Base-by-base conservation (phyloP, 1,284 basidiomycete genomes). In the Porogramme epimiltina region DNA sequence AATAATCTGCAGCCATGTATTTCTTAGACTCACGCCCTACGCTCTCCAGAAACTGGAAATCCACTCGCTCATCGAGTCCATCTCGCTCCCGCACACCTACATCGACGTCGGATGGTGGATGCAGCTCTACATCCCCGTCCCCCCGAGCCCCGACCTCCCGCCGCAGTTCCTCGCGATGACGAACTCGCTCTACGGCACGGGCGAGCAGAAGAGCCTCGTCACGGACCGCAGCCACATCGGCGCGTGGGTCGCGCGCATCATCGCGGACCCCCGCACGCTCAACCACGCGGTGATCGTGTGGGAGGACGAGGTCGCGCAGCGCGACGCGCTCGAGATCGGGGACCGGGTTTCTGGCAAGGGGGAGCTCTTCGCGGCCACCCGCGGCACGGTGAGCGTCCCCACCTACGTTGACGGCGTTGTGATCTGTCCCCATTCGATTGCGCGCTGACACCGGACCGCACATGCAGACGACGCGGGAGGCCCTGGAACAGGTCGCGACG, bases 271-370 rank as follows among this genome's bases (percentile, higher is more conserved):
- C 38, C 52, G 63, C 8, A 63, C 63, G 13, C 23, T 60, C n/a
- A 61, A 66, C 43, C 49, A 47, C 9, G 54, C 61, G 42, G 58
- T 66, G 19, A 62, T 65, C 43, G 49, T 59, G 19, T 64, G 61
- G 59, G 52, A 55, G 2, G 61, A 65, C 45, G 58, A 63, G 42
- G 47, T 58, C 8, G 61, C 59, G 2, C 51, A 49, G 16, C 4
- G 22, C 6, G 47, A 59, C 16, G 50, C 51, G 4, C 20, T 34
- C 18, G 50, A 43, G 37, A 45, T 60, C 26, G 48, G 37, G 13
- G 56, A 55, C 24, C 18, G 23, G 3, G 45, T 45, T 10, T 51
- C 51, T 23, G 53, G 51, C 1, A 56, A 58, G 10, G 51, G 43
- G 3, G 33, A 45, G 4, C 39, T 39, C 0, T 41, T 55, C 15